Evolutionary conservation across 116 monocot genomes (phyloP), one percentile per base, ranked within the genome.

Genomic region (Phalaenopsis hybrid): DNA sequence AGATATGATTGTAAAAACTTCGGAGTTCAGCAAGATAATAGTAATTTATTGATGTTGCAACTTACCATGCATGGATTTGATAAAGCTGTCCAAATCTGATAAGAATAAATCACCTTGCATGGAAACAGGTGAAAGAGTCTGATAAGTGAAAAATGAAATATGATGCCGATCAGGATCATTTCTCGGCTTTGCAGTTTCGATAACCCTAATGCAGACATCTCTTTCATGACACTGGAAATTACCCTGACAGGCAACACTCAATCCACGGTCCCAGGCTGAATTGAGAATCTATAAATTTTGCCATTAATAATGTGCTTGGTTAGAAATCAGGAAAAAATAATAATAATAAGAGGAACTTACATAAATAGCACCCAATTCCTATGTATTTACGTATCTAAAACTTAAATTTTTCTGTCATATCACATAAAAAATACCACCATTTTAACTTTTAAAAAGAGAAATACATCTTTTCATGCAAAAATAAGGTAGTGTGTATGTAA

Each of bases 11-110:
- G 45, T 13, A 44, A 70, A 45, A 34, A 70, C 13, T 70, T n/a
- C 33, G 21, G 61, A 61, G 61, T 61, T 61, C n/a, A 4, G n/a
- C n/a, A n/a, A n/a, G n/a, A n/a, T n/a, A n/a, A n/a, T n/a, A n/a
- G n/a, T n/a, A n/a, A n/a, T n/a, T 61, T 4, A 70, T 6, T 70
- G 11, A 70, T 20, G n/a, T 11, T 45, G 11, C 70, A 41, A 41
- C 88, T 88, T 83, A 90, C 94, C 96, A 78, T 94, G 96, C 96
- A 96, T 94, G 87, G 85, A 88, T 84, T 86, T 94, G 78, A 96
- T 86, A 78, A 96, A 89, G 43, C 84, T 86, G 83, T 87, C 79
- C 4, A 94, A 78, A 57, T 94, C 89, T 15, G 86, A 84, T 46
- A 87, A 81, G 80, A 84, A 84, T 37, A 85, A 79, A 20, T 89